phyloP scores from a whole-genome alignment of 306 rosid species.

The Urtica urens region DNA sequence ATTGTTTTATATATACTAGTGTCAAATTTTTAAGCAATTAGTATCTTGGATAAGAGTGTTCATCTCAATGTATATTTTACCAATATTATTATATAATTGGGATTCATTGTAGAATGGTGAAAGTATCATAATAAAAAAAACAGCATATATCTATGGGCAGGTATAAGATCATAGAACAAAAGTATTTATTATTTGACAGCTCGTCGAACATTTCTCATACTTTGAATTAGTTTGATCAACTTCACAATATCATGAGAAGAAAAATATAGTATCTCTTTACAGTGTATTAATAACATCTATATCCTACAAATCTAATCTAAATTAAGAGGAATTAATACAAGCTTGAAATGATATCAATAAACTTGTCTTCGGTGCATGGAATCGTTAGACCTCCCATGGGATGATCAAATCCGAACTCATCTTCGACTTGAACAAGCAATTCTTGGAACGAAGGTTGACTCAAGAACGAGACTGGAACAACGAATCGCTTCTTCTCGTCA shows the following conservation, averaged over 20 bases:
- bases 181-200: no score
- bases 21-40: no score
- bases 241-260: background rate
- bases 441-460: constrained; percentile 33
- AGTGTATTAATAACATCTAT: background rate
- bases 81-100: no score
- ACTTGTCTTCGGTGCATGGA: background rate
- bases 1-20: no score
- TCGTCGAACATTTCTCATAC: background rate
- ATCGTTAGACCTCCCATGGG: constrained; percentile 28
- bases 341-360: background rate
- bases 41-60: background rate
- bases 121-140: background rate
- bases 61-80: no score
- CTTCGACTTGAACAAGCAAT: background rate
- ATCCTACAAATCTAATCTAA: background rate
- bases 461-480: constrained; percentile 24
- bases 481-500: constrained; percentile 9
- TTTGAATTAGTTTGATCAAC: background rate
- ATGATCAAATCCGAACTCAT: constrained; percentile 15
- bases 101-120: no score
- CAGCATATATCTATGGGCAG: background rate
- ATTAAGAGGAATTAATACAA: constrained; percentile 2
- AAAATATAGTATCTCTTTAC: no score
- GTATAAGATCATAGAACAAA: background rate